phyloP scores from a whole-genome alignment of 140 eudicot species.

The Flaveria floridana region DNA sequence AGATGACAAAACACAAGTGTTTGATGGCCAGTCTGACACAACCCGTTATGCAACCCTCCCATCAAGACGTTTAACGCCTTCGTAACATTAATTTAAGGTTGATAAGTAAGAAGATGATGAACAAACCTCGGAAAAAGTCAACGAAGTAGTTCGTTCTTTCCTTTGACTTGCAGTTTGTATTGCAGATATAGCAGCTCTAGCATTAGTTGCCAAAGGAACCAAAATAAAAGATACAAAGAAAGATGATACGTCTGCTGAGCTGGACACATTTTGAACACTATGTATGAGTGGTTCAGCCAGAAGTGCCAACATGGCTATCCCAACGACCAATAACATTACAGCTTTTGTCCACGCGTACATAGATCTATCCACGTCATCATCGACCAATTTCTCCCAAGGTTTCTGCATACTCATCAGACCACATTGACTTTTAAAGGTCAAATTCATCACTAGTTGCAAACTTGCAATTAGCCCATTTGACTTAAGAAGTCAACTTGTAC shows the following conservation, averaged over 20 bases:
- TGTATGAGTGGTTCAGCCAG: conserved; percentile 74
- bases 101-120: conserved; percentile 12
- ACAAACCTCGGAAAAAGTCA: conserved; percentile 76
- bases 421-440: conserved; percentile 5
- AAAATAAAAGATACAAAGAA: conserved; percentile 55
- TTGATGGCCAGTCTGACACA: neutral
- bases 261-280: conserved; percentile 59
- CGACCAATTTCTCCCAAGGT: conserved; percentile 46
- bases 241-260: conserved; percentile 46
- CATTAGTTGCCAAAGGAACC: conserved; percentile 69
- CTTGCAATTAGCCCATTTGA: neutral
- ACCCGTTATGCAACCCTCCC: neutral
- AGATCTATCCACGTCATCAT: conserved; percentile 41
- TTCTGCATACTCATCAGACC: conserved; percentile 40
- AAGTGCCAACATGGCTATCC: conserved; percentile 53
- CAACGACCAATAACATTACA: conserved; percentile 46
- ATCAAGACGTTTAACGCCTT: neutral
- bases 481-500: neutral
- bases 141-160: conserved; percentile 55
- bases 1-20: neutral
- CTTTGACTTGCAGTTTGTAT: conserved; percentile 48
- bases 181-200: conserved; percentile 59
- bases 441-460: neutral
- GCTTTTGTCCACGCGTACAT: conserved; percentile 61
- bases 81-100: neutral